phyloP scores from a whole-genome alignment of 176 grass and related monocot species.

The Carex parvula region DNA sequence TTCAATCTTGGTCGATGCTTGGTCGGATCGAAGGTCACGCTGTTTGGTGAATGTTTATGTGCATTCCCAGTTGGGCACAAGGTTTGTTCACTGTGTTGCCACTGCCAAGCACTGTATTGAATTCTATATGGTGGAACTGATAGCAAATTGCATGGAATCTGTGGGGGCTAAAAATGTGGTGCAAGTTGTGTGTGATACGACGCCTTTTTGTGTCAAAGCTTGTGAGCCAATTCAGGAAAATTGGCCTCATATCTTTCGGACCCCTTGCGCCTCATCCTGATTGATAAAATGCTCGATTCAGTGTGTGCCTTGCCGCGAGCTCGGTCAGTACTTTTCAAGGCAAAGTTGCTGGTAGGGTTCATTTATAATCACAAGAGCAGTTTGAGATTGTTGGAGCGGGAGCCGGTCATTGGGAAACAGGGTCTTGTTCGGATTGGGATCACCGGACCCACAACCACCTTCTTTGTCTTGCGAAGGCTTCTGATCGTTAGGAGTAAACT shows the following conservation, averaged over 20 bases:
- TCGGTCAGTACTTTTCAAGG: conserved; percentile 3
- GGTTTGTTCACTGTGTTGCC: not conserved
- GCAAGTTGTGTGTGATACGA: not conserved
- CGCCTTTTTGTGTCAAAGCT: not conserved
- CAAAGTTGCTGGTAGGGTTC: not conserved
- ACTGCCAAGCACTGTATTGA: not conserved
- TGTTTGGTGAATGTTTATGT: conserved; percentile 16
- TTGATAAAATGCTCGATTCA: not conserved
- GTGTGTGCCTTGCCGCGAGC: not conserved
- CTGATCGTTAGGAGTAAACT: not conserved
- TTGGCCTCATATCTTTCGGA: conserved; percentile 1
- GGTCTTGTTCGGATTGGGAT: not conserved
- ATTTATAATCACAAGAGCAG: conserved; percentile 3
- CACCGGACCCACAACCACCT: conserved; percentile 14
- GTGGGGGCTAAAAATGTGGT: conserved; percentile 11
- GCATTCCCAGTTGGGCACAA: not conserved
- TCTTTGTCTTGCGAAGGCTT: conserved; percentile 4
- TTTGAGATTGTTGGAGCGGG: not conserved
- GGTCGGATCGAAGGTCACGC: not conserved
- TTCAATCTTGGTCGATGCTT: not conserved
- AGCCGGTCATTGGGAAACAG: not conserved
- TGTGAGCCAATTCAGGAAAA: conserved; percentile 4
- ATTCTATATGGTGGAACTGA: not conserved
- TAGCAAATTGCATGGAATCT: not conserved
- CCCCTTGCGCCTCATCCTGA: not conserved